These are phyloP conservation scores for Suhomyces sp. DNA, from an alignment of 805 yeast species.

Conservation along the genomic window DNA sequence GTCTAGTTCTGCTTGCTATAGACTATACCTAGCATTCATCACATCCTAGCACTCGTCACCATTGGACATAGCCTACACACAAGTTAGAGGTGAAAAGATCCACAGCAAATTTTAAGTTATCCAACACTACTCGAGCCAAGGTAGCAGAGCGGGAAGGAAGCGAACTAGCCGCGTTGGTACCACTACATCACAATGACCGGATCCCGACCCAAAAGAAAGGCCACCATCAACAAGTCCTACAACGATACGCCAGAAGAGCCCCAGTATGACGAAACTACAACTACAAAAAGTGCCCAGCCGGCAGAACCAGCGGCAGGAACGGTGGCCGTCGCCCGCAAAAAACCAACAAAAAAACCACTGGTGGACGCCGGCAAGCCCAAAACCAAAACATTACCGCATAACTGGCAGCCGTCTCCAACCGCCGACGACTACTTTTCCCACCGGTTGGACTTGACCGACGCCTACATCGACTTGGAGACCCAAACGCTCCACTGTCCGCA, in stretches of 20 bases:
- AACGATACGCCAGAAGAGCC: conserved; percentile 29
- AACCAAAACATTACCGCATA: conserved; percentile 31
- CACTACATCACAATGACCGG: neutral
- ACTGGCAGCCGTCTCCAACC: conserved; percentile 49
- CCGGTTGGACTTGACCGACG: conserved; percentile 39
- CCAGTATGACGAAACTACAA: conserved; percentile 18
- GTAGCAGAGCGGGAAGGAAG: neutral
- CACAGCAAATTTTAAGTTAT: neutral
- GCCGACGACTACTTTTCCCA: conserved; percentile 41
- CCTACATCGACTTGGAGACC: conserved; percentile 36
- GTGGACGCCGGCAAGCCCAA: neutral
- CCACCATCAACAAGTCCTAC: conserved; percentile 35
- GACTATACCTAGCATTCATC: neutral
- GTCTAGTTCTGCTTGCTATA: neutral
- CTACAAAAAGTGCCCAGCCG: neutral
- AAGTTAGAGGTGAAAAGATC: neutral
- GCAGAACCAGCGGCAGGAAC: neutral
- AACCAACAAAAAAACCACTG: neutral
- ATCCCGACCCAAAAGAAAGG: conserved; percentile 34
- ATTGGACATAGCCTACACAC: neutral
- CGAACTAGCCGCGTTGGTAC: neutral
- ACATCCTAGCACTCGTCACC: neutral
- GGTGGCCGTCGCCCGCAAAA: neutral
- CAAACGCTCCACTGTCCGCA: conserved; percentile 40
- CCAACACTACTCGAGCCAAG: neutral